Conservation (phyloP, 1,139 yeast species). For the Maudiozyma humilis region DNA sequence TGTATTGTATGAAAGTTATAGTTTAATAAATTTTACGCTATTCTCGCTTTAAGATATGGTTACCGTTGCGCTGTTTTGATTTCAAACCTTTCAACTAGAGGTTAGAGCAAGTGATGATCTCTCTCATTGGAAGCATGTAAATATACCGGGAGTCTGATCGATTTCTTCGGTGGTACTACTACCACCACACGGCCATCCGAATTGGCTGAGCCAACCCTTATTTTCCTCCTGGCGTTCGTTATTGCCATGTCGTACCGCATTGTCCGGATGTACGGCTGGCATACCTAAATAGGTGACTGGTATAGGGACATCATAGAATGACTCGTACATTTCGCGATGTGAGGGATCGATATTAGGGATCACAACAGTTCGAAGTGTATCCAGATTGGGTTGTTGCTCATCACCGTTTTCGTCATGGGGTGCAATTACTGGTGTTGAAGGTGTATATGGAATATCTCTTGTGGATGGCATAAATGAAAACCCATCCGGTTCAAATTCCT, state of each 20-base stretch:
- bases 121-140: slow-evolving; percentile 1
- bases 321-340: not conserved
- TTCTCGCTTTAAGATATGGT: slow-evolving; percentile 2
- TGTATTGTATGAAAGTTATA: slow-evolving; percentile 5
- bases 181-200: not conserved
- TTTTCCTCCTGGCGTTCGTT: not conserved
- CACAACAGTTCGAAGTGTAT: not conserved
- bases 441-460: not conserved
- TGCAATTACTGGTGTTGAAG: slow-evolving; percentile 2
- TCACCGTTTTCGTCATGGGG: not conserved
- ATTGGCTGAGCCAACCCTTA: not conserved
- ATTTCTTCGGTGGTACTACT: not conserved
- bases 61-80: not conserved
- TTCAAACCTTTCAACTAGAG: no score
- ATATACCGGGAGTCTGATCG: no score
- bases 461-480: not conserved
- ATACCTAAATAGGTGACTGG: slow-evolving; percentile 9
- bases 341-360: not conserved
- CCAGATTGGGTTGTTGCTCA: not conserved
- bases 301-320: slow-evolving; percentile 10
- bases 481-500: not conserved
- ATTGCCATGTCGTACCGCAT: not conserved
- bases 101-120: no score
- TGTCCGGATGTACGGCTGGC: not conserved
- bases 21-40: slow-evolving; percentile 5